phyloP scores from a whole-genome alignment of 257 asterid genomes.

The Nyctanthes arbortristis region DNA sequence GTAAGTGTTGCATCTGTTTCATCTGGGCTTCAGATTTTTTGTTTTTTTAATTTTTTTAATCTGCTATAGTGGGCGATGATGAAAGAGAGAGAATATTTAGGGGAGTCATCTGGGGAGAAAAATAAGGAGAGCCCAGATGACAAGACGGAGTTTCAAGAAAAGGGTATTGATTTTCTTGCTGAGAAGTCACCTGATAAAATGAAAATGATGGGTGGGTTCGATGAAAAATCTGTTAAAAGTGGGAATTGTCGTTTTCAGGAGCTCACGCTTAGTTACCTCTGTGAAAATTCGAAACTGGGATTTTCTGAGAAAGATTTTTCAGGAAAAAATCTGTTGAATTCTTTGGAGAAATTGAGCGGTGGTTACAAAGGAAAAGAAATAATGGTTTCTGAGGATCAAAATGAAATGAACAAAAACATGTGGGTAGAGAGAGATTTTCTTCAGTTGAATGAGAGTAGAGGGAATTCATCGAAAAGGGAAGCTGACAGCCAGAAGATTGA shows the following conservation, averaged over 20 bases:
- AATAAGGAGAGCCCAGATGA: constrained; percentile 52
- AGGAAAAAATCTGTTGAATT: constrained; percentile 50
- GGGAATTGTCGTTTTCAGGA: constrained; percentile 62
- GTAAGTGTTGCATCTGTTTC: constrained; percentile 29
- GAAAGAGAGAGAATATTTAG: constrained; percentile 57
- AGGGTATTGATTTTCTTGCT: constrained; percentile 56
- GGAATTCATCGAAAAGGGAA: constrained; percentile 59
- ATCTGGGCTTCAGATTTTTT: constrained; percentile 20
- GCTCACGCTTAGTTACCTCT: constrained; percentile 82
- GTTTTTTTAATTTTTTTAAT: constrained; percentile 8
- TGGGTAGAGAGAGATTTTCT: constrained; percentile 90
- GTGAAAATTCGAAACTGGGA: constrained; percentile 61
- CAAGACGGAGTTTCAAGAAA: constrained; percentile 45
- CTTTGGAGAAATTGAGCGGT: constrained; percentile 46
- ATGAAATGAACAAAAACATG: constrained; percentile 38
- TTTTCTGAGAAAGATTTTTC: constrained; percentile 42
- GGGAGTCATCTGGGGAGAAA: constrained; percentile 42
- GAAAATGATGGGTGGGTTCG: constrained; percentile 43
- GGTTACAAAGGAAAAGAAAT: constrained; percentile 72
- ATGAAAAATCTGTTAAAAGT: constrained; percentile 36
- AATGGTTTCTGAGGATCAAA: constrained; percentile 60
- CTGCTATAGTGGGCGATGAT: constrained; percentile 37
- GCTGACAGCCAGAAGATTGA: constrained; percentile 47
- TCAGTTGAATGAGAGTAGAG: constrained; percentile 55
- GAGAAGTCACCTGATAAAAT: constrained; percentile 46